Percentiles rank a stretch among this genome's conserved stretches.
Evolutionary conservation across 2,329 filamentous ascomycete genomes (phyloP).

Genomic region (Fusarium incarnatum): DNA sequence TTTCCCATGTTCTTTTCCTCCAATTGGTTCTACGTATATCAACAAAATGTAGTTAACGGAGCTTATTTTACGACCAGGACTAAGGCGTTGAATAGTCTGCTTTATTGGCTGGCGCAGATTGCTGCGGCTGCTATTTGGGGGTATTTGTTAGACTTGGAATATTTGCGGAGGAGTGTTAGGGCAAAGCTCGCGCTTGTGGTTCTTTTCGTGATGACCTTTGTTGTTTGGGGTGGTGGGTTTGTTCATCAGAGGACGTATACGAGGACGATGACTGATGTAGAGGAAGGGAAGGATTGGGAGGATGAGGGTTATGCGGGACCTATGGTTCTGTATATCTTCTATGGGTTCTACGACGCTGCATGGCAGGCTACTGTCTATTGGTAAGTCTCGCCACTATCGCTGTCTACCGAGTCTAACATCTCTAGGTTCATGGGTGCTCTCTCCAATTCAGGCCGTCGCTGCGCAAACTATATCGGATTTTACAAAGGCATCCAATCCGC

Average conservation of each 20-base stretch:
- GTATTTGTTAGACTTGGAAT: conserved; percentile 71
- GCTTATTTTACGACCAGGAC: conserved; percentile 79
- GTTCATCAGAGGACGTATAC: conserved; percentile 68
- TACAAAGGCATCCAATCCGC: conserved; percentile 86
- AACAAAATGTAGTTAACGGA: conserved; percentile 78
- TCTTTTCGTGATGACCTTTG: conserved; percentile 78
- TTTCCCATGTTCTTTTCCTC: conserved; percentile 86
- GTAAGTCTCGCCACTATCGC: conserved; percentile 66
- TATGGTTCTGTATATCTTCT: conserved; percentile 91
- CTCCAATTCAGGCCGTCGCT: conserved; percentile 90
- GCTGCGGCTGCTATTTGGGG: conserved; percentile 80
- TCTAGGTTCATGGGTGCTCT: conserved; percentile 89
- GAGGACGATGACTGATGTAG: background rate
- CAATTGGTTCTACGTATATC: conserved; percentile 88
- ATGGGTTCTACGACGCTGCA: conserved; percentile 87
- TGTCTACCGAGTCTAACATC: conserved; percentile 14
- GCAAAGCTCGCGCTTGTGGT: conserved; percentile 73
- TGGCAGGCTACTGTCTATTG: conserved; percentile 95
- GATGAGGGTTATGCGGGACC: conserved; percentile 75
- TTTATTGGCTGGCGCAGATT: conserved; percentile 80
- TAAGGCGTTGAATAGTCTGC: conserved; percentile 74
- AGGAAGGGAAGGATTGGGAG: conserved; percentile 68
- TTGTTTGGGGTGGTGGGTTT: conserved; percentile 87
- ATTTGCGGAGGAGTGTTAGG: conserved; percentile 71
- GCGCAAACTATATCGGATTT: conserved; percentile 92